Conservation (phyloP, 345 rosid species). For the Salix suchowensis region DNA sequence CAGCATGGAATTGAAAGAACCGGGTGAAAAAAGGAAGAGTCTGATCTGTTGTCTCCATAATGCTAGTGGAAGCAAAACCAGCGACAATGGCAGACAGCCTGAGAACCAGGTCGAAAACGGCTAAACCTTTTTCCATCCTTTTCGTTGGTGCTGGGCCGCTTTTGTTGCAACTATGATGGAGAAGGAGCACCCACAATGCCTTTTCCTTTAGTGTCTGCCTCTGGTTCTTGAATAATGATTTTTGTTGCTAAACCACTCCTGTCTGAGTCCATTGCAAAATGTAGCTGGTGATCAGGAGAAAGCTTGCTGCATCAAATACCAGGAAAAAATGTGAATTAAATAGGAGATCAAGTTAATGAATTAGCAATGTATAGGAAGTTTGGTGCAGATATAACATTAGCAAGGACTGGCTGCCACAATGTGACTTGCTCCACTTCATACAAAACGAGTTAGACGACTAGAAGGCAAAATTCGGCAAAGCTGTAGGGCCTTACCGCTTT, state of each 20-base stretch:
- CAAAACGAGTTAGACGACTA: neutral
- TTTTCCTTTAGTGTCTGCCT: constrained; percentile 23
- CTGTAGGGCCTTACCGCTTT: no score
- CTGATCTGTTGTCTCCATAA: constrained; percentile 40
- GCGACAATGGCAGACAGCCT: constrained; percentile 39
- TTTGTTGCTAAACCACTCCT: constrained; percentile 5
- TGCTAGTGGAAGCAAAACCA: constrained; percentile 35
- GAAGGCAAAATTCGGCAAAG: neutral
- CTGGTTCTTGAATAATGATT: constrained; percentile 14
- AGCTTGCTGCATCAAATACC: neutral
- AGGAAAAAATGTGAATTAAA: neutral
- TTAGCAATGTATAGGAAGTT: neutral
- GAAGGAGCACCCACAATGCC: constrained; percentile 12
- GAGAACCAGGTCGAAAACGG: constrained; percentile 43
- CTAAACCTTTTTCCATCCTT: constrained; percentile 37
- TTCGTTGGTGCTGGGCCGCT: neutral
- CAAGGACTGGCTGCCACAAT: constrained; percentile 26
- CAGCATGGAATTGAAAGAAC: constrained; percentile 60
- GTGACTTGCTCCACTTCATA: constrained; percentile 31
- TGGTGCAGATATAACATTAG: neutral
- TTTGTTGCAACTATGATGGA: constrained; percentile 1
- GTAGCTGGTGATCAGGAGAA: neutral
- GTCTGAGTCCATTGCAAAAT: constrained; percentile 23
- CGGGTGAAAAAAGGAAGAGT: constrained; percentile 64
- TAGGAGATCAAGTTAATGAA: constrained; percentile 9